Evolutionary conservation across 2,329 filamentous ascomycete species (phyloP).

Genomic region (Aspergillus ruber): DNA sequence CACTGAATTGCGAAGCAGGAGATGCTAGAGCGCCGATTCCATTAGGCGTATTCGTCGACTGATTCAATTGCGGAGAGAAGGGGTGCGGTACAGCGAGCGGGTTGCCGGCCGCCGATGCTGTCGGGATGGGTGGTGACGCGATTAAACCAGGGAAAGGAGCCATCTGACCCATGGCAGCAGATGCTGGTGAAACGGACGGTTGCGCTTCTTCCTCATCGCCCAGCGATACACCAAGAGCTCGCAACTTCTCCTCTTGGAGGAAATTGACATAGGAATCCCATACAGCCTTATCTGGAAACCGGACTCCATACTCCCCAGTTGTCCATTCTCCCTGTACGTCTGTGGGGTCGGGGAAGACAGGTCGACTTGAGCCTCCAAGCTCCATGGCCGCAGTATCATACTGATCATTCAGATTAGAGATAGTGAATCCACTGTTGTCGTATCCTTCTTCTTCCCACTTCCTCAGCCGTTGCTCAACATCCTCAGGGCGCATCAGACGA

Average conservation of each 20-base stretch:
- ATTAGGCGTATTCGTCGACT: conserved; percentile 58
- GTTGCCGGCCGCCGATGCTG: conserved; percentile 70
- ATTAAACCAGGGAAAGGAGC: conserved; percentile 70
- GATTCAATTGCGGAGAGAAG: conserved; percentile 56
- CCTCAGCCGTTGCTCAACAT: conserved; percentile 34
- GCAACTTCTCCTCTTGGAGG: conserved; percentile 83
- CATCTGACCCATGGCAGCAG: conserved; percentile 57
- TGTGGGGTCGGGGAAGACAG: conserved; percentile 36
- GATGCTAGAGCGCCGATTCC: conserved; percentile 62
- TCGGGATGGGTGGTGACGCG: conserved; percentile 76
- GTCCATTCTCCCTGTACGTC: conserved; percentile 32
- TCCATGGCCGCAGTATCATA: conserved; percentile 21
- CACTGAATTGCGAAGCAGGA: conserved; percentile 60
- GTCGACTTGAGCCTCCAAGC: conserved; percentile 38
- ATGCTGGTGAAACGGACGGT: conserved; percentile 61
- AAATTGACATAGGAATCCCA: conserved; percentile 77
- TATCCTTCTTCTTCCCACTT: conserved; percentile 40
- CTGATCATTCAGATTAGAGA: conserved; percentile 23
- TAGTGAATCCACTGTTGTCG: conserved; percentile 35
- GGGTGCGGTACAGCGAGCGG: conserved; percentile 55
- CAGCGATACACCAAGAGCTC: conserved; percentile 79
- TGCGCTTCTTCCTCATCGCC: conserved; percentile 69
- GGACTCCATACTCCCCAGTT: conserved; percentile 28
- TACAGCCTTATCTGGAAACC: conserved; percentile 44
- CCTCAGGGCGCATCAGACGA: conserved; percentile 32